These are phyloP conservation scores for Schizonepeta tenuifolia DNA, from an alignment of 257 asterid genomes.

Conservation along the genomic window DNA sequence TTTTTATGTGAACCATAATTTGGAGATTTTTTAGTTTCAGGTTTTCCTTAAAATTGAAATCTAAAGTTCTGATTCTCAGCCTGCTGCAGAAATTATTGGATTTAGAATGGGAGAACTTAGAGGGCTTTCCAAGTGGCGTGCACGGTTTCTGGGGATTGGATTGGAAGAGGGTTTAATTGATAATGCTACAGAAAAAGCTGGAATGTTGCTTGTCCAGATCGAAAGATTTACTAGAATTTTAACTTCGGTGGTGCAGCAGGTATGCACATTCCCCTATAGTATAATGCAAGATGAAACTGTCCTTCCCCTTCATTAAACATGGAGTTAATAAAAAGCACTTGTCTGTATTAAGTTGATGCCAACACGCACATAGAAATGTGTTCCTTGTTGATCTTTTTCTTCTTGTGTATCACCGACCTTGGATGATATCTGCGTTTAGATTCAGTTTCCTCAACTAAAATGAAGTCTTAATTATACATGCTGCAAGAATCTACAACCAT, in stretches of 20 bases:
- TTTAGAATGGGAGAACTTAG: constrained; percentile 94
- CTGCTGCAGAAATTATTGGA: constrained; percentile 96
- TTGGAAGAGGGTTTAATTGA: constrained; percentile 83
- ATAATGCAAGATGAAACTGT: constrained; percentile 16
- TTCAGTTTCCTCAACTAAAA: constrained; percentile 15
- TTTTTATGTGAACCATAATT: constrained; percentile 23
- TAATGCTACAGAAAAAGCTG: constrained; percentile 85
- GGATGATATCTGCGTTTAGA: constrained; percentile 4
- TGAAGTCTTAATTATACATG: not conserved
- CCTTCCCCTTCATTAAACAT: not conserved
- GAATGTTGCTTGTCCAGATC: constrained; percentile 81
- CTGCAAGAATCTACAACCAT: not conserved
- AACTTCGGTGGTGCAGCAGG: constrained; percentile 94
- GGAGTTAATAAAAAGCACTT: not conserved
- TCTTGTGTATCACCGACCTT: constrained; percentile 12
- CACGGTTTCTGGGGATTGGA: constrained; percentile 83
- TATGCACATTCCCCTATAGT: constrained; percentile 36
- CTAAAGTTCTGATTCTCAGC: constrained; percentile 66
- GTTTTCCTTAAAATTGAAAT: constrained; percentile 27
- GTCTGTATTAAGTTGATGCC: constrained; percentile 10
- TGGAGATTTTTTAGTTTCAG: constrained; percentile 16
- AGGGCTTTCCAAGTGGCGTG: constrained; percentile 96
- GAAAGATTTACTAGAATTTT: constrained; percentile 78
- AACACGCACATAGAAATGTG: constrained; percentile 6
- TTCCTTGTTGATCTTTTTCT: constrained; percentile 15